Evolutionary conservation across 2,329 filamentous ascomycete species (phyloP), one percentile per base, ranked within the genome.

Genomic region (Fusarium succisae): DNA sequence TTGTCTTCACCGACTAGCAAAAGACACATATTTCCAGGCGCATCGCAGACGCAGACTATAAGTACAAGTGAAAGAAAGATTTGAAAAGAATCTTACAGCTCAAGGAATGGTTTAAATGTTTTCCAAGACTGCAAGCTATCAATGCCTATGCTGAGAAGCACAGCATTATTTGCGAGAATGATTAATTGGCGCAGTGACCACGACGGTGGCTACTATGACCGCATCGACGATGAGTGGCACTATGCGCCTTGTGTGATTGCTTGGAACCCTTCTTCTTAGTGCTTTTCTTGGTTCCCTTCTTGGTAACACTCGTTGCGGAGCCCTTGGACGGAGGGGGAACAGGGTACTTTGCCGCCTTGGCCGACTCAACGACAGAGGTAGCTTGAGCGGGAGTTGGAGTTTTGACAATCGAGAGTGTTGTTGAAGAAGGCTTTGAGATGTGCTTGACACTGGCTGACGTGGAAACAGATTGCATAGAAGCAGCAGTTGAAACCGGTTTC

Each of bases 41-140:
- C 48, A 35, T 20, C 17, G 22, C 30, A 7, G 11, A 17, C 48
- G 48, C n/a, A 14, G 3, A 24, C 1, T 11, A 51, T 51, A 15
- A 35, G 2, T 51, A 51, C 48, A 51, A 24, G 22, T 24, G 3
- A 35, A 24, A 4, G 6, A 24, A 20, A 35, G 0, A 0, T 10
- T 14, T 2, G 6, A 14, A 30, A 18, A 14, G 6, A 24, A 20
- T 18, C 4, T 2, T 24, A 35, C 6, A 6, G 11, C 6, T 20
- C 3, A 24, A 8, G 8, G 0, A 20, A 20, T 8, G 8, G 8
- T 8, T 4, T 20, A 8, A 13, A 10, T 6, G 6, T 20, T 20
- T 10, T 13, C 3, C 22, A 18, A 32, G 3, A 24, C 3, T 15
- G 28, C 17, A 51, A 24, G 15, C 28, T 32, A 18, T 17, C 6